A percentile compares a stretch with the other conserved stretches of the same genome.
phyloP scores from a whole-genome alignment of 176 grass and related monocot genomes.

The Aechmea fasciata region DNA sequence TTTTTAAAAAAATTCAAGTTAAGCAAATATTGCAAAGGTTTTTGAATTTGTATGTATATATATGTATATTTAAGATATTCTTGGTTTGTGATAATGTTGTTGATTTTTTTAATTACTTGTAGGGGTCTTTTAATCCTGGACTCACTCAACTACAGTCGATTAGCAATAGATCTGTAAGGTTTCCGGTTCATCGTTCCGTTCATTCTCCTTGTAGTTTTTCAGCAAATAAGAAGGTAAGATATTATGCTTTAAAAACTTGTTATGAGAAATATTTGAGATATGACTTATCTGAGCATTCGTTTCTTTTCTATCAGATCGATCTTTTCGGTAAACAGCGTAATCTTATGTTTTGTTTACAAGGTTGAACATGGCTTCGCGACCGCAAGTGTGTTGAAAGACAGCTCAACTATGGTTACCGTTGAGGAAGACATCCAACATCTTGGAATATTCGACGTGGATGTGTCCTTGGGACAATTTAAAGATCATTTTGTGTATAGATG shows the following conservation, averaged over 20 bases:
- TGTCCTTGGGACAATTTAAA: constrained; percentile 41
- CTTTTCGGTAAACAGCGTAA: neutral
- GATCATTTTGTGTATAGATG: constrained; percentile 73
- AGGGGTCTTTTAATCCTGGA: constrained; percentile 1
- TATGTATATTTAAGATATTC: neutral
- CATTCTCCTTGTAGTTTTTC: neutral
- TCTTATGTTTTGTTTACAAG: constrained; percentile 22
- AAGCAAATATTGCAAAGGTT: neutral
- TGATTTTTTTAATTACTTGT: neutral
- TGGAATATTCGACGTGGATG: constrained; percentile 60
- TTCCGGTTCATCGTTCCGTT: neutral
- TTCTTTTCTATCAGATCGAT: constrained; percentile 3
- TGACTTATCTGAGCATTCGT: neutral
- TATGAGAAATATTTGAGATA: neutral
- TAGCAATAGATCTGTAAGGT: constrained; percentile 7
- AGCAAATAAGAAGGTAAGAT: constrained; percentile 6
- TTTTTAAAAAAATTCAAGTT: neutral
- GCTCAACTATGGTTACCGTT: constrained; percentile 21
- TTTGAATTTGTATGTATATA: neutral
- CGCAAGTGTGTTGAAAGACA: constrained; percentile 26
- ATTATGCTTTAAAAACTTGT: neutral
- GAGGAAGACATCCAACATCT: constrained; percentile 28
- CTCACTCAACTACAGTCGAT: neutral
- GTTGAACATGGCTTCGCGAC: constrained; percentile 42
- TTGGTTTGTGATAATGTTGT: neutral